phyloP scores from a whole-genome alignment of 2,329 filamentous ascomycete species.

The Diaporthe vaccinii region DNA sequence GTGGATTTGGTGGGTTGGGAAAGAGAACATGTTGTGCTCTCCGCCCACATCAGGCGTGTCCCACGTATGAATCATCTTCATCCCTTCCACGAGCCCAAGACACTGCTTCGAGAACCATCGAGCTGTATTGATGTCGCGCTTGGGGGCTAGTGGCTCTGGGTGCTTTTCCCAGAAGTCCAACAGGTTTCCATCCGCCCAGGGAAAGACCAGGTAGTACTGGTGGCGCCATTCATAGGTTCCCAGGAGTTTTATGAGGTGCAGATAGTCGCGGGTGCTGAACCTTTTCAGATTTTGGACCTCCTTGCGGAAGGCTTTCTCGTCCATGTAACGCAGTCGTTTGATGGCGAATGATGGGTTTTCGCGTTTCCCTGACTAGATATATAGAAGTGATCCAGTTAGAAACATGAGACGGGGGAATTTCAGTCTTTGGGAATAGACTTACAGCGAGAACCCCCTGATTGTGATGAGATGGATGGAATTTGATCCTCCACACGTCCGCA shows the following conservation, averaged over 20 bases:
- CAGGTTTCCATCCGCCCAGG: background rate
- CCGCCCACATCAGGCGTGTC: background rate
- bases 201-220: constrained; percentile 6
- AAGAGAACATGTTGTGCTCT: background rate
- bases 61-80: constrained; percentile 10
- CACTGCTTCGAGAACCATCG: constrained; percentile 14
- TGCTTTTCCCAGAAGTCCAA: background rate
- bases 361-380: background rate
- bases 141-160: background rate
- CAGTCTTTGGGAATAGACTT: background rate
- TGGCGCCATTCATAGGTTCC: background rate
- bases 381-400: background rate
- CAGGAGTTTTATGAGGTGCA: constrained; percentile 4
- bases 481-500: constrained; percentile 14
- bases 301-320: constrained; percentile 1
- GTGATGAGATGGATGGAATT: constrained; percentile 12
- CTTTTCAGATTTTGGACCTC: constrained; percentile 7
- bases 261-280: background rate
- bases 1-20: background rate
- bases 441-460: background rate
- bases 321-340: background rate
- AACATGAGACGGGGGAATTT: background rate
- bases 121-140: background rate
- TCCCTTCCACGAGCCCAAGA: background rate
- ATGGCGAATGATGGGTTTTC: constrained; percentile 7